Base-by-base conservation (phyloP, 148 eudicot genomes). In the Chenopodium formosanum region DNA sequence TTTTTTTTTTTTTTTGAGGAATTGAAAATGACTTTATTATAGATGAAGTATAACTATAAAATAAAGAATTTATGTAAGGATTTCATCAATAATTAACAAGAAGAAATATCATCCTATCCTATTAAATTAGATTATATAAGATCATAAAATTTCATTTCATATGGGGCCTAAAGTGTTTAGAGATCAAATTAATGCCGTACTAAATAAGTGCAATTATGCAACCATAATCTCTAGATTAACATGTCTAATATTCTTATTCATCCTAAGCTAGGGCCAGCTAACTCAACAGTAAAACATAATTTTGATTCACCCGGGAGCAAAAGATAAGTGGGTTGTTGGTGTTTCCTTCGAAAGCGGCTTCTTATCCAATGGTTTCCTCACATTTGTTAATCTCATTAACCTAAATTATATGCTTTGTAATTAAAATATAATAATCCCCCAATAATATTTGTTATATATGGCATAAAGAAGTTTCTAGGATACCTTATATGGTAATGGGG, bases 381-480 rank as follows among this genome's bases (percentile, higher is more conserved):
- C 93, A 90, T 68, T 60, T 87, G 93, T 85, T 82, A 50, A 83
- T 14, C 62, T 60, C 60, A 32, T 60, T 76, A 60, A 82, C 78
- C 75, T 71, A 22, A 27, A 66, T 29, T 25, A 40, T 77, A 73
- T 44, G 76, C 82, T 82, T 87, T 82, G 10, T 1, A 14, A 58
- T 62, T 29, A 50, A 82, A 40, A 40, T 40, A 40, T 40, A 40
- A 62, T 32, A 40, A 58, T 37, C 31, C 17, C 34, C 73, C 40
- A 73, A 83, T 73, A 32, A 73, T 73, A 17, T 46, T 9, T 78
- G 58, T 12, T 69, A 77, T 56, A 72, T 52, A 46, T 78, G 74
- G 46, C 83, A 77, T 67, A 71, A 76, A 65, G 92, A 89, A 87
- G 86, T 76, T 86, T 91, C 90, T 79, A 63, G 82, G 86, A 83